These are phyloP conservation scores for Dioscorea alata DNA, from an alignment of 106 monocot genomes.

Conservation along the genomic window DNA sequence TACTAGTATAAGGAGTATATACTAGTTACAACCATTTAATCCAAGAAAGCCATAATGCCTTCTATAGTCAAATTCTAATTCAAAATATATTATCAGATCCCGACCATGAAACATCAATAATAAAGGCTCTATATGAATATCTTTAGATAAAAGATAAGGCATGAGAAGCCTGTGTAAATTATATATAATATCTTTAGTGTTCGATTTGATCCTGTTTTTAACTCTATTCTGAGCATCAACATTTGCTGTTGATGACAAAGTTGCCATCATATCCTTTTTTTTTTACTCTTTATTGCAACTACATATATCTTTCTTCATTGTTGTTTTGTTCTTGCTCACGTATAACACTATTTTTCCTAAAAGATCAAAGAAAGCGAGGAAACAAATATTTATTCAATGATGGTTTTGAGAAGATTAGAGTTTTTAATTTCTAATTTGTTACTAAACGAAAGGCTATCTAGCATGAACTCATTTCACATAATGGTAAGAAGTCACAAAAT, in stretches of 20 bases:
- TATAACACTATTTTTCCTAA: constrained; percentile 73
- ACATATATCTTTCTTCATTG: constrained; percentile 80
- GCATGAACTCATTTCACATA: too few species aligned
- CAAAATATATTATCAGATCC: constrained; percentile 94
- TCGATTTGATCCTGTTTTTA: constrained; percentile 39
- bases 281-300: constrained; percentile 81
- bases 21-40: constrained; percentile 98
- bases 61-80: constrained; percentile 93
- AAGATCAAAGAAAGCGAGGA: too few species aligned
- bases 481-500: too few species aligned
- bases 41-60: constrained; percentile 98
- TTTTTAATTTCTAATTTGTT: too few species aligned
- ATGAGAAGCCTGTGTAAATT: constrained; percentile 71
- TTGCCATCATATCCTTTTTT: constrained; percentile 34
- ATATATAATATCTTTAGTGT: constrained; percentile 62
- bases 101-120: constrained; percentile 94
- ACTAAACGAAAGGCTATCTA: too few species aligned
- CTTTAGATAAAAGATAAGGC: constrained; percentile 75
- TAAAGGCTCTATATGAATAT: constrained; percentile 90
- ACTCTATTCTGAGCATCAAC: constrained; percentile 17
- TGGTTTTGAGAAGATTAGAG: too few species aligned
- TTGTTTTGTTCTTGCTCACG: constrained; percentile 95
- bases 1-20: constrained; percentile 71
- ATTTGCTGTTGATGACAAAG: constrained; percentile 36
- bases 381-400: too few species aligned